Evolutionary conservation across 2,329 filamentous ascomycete species (phyloP).

Genomic region (Xylariaceae sp.): DNA sequence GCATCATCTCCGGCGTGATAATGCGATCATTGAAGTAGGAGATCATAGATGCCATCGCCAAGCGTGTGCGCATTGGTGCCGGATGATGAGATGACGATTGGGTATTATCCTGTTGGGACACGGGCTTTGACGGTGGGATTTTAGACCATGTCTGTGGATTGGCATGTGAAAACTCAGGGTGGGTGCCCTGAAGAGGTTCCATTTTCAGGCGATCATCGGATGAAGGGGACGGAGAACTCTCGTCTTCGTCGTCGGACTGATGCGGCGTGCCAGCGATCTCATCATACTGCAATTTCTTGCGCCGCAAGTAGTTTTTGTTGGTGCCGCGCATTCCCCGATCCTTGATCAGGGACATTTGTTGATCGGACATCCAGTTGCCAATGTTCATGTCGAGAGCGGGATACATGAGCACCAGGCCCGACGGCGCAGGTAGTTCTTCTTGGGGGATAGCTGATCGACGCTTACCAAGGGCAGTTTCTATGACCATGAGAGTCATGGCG

Average conservation of each 20-base stretch:
- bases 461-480: conserved; percentile 63
- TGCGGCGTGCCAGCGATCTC: conserved; percentile 78
- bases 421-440: conserved; percentile 63
- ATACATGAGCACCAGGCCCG: conserved; percentile 80
- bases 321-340: conserved; percentile 73
- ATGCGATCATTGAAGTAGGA: conserved; percentile 97
- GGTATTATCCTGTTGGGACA: conserved; percentile 17
- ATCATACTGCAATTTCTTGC: conserved; percentile 86
- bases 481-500: conserved; percentile 79
- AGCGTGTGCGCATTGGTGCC: conserved; percentile 67
- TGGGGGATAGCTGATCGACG: conserved; percentile 52
- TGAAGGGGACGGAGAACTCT: conserved; percentile 35
- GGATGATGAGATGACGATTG: conserved; percentile 44
- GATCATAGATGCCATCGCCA: conserved; percentile 94
- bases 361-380: conserved; percentile 97
- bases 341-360: conserved; percentile 91
- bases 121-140: conserved; percentile 18
- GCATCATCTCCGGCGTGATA: conserved; percentile 95
- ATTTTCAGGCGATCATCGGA: conserved; percentile 12
- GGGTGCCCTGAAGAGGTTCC: conserved; percentile 33
- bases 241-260: conserved; percentile 69
- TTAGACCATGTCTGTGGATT: conserved; percentile 38
- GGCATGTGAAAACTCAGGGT: conserved; percentile 48
- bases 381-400: conserved; percentile 95
- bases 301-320: conserved; percentile 70